Percentiles rank a stretch among this genome's conserved stretches.
Evolutionary conservation across 2,329 filamentous ascomycete genomes (phyloP).

Genomic region (Paraconiothyrium brasiliense): DNA sequence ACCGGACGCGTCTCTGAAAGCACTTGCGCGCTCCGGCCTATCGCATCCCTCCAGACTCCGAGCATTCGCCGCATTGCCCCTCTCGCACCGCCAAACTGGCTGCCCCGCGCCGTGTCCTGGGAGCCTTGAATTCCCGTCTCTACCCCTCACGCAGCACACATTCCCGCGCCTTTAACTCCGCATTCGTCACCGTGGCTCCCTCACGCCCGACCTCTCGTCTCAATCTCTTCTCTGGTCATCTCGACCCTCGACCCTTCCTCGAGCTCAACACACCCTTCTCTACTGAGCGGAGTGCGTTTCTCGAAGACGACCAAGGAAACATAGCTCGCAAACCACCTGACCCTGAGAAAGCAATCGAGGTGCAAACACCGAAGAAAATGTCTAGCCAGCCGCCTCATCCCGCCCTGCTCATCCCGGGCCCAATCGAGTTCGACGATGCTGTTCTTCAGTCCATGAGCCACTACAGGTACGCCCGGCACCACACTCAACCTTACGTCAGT

Average conservation of each 20-base stretch:
- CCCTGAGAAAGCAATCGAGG: conserved; percentile 24
- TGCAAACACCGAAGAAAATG: conserved; percentile 55
- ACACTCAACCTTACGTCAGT: not conserved
- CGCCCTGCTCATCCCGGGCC: conserved; percentile 92
- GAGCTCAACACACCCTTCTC: conserved; percentile 72
- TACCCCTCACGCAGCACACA: conserved; percentile 34
- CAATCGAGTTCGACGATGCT: conserved; percentile 98
- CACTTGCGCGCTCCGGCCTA: conserved; percentile 9
- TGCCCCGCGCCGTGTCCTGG: conserved; percentile 38
- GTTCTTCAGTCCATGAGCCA: conserved; percentile 95
- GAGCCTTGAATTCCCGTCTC: conserved; percentile 37
- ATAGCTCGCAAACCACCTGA: conserved; percentile 24
- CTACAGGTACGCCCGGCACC: conserved; percentile 70
- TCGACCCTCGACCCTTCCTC: conserved; percentile 64
- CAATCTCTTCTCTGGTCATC: conserved; percentile 69
- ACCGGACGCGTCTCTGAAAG: conserved; percentile 9
- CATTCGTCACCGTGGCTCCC: conserved; percentile 35
- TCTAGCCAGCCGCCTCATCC: conserved; percentile 68
- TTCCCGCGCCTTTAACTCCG: conserved; percentile 30
- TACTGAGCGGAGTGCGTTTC: conserved; percentile 63
- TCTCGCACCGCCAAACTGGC: conserved; percentile 43
- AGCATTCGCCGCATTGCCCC: conserved; percentile 1
- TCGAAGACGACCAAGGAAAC: conserved; percentile 63
- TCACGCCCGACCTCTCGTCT: conserved; percentile 60
- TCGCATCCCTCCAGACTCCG: conserved; percentile 13